phyloP scores from a whole-genome alignment of 129 eudicot species.

The Pseudognaphalium luteoalbum region DNA sequence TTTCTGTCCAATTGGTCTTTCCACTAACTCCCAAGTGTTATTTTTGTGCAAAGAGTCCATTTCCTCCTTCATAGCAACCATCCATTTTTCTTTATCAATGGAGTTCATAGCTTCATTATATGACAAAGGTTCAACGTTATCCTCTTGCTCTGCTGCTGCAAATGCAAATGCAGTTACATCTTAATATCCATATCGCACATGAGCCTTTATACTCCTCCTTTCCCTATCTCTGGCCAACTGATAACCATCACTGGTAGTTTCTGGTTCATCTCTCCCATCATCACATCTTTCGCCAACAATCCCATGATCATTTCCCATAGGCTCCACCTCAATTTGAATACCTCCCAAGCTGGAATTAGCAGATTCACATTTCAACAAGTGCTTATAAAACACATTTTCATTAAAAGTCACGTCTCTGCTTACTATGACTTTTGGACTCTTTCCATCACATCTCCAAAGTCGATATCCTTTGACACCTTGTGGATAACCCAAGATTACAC shows the following conservation, averaged over 20 bases:
- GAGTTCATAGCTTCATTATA: background rate
- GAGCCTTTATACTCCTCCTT: background rate
- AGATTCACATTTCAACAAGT: background rate
- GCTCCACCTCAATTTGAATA: background rate
- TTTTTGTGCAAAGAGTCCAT: background rate
- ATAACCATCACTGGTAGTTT: background rate
- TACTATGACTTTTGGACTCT: background rate
- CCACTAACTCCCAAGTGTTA: background rate
- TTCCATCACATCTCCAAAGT: background rate
- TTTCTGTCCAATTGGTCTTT: background rate
- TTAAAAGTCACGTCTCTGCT: background rate
- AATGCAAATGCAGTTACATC: background rate
- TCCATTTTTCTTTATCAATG: background rate
- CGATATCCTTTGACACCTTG: background rate
- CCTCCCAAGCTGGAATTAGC: background rate
- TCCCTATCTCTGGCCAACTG: background rate
- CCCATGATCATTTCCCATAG: background rate
- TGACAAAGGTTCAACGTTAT: background rate
- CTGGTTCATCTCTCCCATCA: too few species aligned
- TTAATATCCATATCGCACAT: background rate
- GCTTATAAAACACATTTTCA: background rate
- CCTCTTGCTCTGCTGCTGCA: too few species aligned
- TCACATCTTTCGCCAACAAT: too few species aligned
- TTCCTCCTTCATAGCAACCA: background rate
- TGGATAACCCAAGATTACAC: background rate